Evolutionary conservation across 2,329 filamentous ascomycete genomes (phyloP), one percentile per base, ranked within the genome.

Genomic region (Botrytis squamosa): DNA sequence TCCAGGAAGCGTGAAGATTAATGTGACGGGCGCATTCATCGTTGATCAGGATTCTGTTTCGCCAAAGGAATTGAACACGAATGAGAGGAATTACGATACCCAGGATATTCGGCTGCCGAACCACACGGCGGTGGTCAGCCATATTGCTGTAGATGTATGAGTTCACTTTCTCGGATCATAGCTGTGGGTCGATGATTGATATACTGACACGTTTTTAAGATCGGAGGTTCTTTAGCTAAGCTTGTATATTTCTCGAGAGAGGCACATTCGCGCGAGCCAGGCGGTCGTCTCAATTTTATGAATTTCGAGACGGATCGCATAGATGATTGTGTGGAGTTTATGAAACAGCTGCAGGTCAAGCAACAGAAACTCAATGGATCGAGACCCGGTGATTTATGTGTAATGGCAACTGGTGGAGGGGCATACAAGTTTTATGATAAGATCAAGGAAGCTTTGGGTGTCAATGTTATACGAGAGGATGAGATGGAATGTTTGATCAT

Each of bases 401-500:
- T 99, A 76, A 97, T 98, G 90, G 96, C 96, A 3, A 99, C 96
- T 0, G 96, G 96, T 9, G 96, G 96, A 42, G 96, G 96, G 33
- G 95, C 96, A 8, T 98, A 93, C 86, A 98, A 98, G 83, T 99
- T 93, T 84, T 98, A 98, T 82, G 94, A 98, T 82, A 91, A 90
- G 82, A 94, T 99, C 78, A 91, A 90, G 80, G 89, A 95, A 75
- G 90, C 91, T 7, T 85, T 99, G 69, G 93, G 93, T 22, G 93
- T 97, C 2, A 92, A 98, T 81, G 94, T 99, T 33, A 86, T 95
- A 79, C 88, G 94, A 62, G 96, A 98, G 83, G 96, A 99, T 80
- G 96, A 99, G 84, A 99, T 99, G 96, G 94, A 97, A 83, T 99
- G 96, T 81, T 85, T 99, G 74, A 99, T 99, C 76, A 96, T 96